phyloP scores from a whole-genome alignment of 179 eudicot genomes.

The Patellifolia procumbens region DNA sequence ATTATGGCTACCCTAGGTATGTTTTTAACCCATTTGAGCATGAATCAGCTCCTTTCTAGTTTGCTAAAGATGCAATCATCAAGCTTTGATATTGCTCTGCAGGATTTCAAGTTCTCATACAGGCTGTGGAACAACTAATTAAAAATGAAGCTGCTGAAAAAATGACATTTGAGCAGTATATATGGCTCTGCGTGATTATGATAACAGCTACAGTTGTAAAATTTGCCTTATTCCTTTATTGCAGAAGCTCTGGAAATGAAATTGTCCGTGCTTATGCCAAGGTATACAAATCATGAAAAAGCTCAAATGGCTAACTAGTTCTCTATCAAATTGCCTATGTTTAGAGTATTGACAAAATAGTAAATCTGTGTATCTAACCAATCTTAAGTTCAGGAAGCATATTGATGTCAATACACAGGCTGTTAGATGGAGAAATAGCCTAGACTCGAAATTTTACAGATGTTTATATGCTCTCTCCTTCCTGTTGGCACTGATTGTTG shows the following conservation, averaged over 20 bases:
- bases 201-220: constrained; percentile 70
- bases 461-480: neutral
- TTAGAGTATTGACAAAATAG: too few species aligned
- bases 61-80: neutral
- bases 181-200: constrained; percentile 84
- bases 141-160: constrained; percentile 46
- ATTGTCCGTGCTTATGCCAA: constrained; percentile 95
- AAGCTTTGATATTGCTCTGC: constrained; percentile 16
- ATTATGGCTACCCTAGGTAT: constrained; percentile 97
- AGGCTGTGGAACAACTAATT: constrained; percentile 66
- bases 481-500: neutral
- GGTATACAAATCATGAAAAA: constrained; percentile 37
- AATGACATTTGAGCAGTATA: constrained; percentile 51
- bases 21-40: constrained; percentile 18
- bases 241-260: constrained; percentile 72
- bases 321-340: too few species aligned
- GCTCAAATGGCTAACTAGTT: too few species aligned
- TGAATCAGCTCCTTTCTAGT: neutral
- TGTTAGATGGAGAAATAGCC: too few species aligned
- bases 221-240: constrained; percentile 72
- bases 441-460: too few species aligned
- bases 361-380: too few species aligned
- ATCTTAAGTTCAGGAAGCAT: too few species aligned
- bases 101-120: constrained; percentile 91
- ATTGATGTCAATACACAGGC: too few species aligned